A percentile compares a stretch with the other conserved stretches of the same genome.
These are phyloP conservation scores for Pichia kudriavzevii DNA, from an alignment of 1,139 yeast genomes.

Conservation along the genomic window DNA sequence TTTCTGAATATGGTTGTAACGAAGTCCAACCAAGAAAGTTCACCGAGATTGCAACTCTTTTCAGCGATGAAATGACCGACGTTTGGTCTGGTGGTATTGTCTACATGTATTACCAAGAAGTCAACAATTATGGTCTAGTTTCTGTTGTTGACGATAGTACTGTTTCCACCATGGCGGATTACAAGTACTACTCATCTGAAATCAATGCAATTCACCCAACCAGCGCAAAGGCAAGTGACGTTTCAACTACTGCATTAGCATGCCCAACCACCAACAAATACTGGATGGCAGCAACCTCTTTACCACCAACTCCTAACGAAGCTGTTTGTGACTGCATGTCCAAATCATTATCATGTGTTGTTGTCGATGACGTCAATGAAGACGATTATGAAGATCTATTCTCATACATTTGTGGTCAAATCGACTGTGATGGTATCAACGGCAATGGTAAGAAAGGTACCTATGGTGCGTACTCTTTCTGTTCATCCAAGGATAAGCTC, in stretches of 20 bases:
- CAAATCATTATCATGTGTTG: conserved; percentile 47
- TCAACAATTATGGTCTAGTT: conserved; percentile 65
- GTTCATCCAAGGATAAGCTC: conserved; percentile 54
- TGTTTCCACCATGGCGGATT: conserved; percentile 55
- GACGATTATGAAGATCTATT: conserved; percentile 52
- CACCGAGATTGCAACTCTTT: conserved; percentile 62
- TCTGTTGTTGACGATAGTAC: conserved; percentile 31
- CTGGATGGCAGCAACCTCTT: conserved; percentile 56
- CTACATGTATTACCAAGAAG: conserved; percentile 74
- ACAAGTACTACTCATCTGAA: conserved; percentile 44
- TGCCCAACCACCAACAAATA: conserved; percentile 47
- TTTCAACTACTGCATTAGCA: conserved; percentile 33
- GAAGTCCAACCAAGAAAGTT: conserved; percentile 53
- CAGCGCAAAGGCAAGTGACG: conserved; percentile 42
- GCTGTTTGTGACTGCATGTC: conserved; percentile 56
- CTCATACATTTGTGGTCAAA: conserved; percentile 44
- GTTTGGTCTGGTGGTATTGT: conserved; percentile 89
- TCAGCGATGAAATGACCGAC: conserved; percentile 56
- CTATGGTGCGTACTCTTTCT: conserved; percentile 63
- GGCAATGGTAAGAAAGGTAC: conserved; percentile 54
- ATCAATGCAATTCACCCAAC: conserved; percentile 54
- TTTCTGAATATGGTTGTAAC: conserved; percentile 81
- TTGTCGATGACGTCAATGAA: conserved; percentile 39
- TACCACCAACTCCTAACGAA: conserved; percentile 72
- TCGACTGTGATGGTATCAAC: conserved; percentile 27